Conservation (phyloP, 345 rosid genomes). For the Viola odorata region DNA sequence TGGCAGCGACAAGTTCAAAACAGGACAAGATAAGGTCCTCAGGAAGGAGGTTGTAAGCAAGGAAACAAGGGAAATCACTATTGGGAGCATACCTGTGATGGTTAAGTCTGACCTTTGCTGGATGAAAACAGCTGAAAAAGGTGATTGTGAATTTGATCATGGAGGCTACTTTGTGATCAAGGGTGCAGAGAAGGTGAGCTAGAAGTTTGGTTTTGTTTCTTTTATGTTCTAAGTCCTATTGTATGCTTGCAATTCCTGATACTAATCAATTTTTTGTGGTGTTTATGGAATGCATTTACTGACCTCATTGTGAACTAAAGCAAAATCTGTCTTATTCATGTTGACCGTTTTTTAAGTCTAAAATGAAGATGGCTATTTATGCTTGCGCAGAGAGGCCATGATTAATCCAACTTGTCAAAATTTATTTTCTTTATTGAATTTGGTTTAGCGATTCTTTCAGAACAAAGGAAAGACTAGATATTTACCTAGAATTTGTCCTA, state of each 20-base stretch:
- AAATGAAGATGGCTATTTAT: too few relatives aligned
- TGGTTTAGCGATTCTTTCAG: too few relatives aligned
- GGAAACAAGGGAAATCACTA: slow-evolving; percentile 42
- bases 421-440: too few relatives aligned
- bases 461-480: too few relatives aligned
- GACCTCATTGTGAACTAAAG: too few relatives aligned
- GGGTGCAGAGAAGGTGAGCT: slow-evolving; percentile 86
- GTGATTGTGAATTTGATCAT: slow-evolving; percentile 83
- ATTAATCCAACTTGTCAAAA: too few relatives aligned
- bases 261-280: not conserved
- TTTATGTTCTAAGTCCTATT: not conserved
- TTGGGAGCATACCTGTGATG: slow-evolving; percentile 90
- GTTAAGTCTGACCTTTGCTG: slow-evolving; percentile 78
- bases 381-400: too few relatives aligned
- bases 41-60: slow-evolving; percentile 30
- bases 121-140: slow-evolving; percentile 45
- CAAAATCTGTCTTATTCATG: too few relatives aligned
- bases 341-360: too few relatives aligned
- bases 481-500: too few relatives aligned
- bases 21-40: slow-evolving; percentile 54
- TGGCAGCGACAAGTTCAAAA: slow-evolving; percentile 74
- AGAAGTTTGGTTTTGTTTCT: slow-evolving; percentile 1
- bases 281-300: not conserved
- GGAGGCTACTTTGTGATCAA: slow-evolving; percentile 87
- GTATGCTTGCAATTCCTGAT: not conserved